These are phyloP conservation scores for Endogone sp. DNA, from an alignment of 192 early-diverging fungal species.

Conservation along the genomic window DNA sequence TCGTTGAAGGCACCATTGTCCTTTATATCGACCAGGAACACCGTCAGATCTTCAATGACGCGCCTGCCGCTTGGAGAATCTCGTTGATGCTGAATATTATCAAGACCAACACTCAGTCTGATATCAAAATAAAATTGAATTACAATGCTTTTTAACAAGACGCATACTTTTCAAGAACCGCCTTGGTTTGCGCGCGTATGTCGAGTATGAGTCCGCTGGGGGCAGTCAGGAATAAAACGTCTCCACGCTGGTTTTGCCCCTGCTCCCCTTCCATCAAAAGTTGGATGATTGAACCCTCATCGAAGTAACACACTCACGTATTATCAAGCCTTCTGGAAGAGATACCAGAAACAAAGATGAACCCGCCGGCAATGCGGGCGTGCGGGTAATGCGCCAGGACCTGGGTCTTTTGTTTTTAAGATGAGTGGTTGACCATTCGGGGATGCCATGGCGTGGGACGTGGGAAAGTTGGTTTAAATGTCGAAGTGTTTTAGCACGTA, in stretches of 20 bases:
- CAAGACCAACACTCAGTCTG: too few species aligned
- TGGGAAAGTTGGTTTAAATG: too few species aligned
- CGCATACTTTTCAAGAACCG: constrained; percentile 58
- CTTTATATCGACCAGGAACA: constrained; percentile 67
- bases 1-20: constrained; percentile 62
- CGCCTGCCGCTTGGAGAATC: constrained; percentile 52
- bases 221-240: not conserved
- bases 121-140: too few species aligned
- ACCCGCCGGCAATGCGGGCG: constrained; percentile 45
- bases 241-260: too few species aligned
- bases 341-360: constrained; percentile 62
- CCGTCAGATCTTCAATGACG: constrained; percentile 58
- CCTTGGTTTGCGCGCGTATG: constrained; percentile 58
- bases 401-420: constrained; percentile 42
- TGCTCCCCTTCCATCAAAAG: too few species aligned
- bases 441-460: constrained; percentile 9
- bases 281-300: too few species aligned
- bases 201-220: constrained; percentile 49
- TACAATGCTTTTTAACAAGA: too few species aligned
- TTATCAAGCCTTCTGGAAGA: constrained; percentile 53
- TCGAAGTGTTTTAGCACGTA: too few species aligned
- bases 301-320: constrained; percentile 40
- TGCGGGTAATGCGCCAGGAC: constrained; percentile 68
- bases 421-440: constrained; percentile 48
- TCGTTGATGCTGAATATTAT: constrained; percentile 58